A percentile compares a stretch with the other conserved stretches of the same genome.
phyloP scores from a whole-genome alignment of 306 rosid species.

The Inga leiocalycina region DNA sequence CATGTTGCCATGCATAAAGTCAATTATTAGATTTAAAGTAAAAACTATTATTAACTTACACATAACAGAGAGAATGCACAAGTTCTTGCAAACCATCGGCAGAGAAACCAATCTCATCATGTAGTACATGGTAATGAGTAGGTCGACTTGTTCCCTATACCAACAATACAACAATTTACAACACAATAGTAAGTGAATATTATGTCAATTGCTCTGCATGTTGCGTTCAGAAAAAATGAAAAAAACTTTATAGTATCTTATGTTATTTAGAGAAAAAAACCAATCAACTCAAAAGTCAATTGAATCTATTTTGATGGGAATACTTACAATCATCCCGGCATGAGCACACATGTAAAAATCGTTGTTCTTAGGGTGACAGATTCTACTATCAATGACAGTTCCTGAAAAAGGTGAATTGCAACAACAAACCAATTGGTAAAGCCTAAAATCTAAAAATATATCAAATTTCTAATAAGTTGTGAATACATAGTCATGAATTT shows the following conservation, averaged over 20 bases:
- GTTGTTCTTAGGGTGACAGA: conserved; percentile 41
- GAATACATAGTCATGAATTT: neutral
- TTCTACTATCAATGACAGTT: conserved; percentile 38
- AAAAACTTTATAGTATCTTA: too few relatives aligned
- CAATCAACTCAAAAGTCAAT: neutral
- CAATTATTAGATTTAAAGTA: neutral
- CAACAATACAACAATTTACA: neutral
- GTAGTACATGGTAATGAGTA: conserved; percentile 46
- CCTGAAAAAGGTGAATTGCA: conserved; percentile 29
- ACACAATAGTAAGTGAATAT: neutral
- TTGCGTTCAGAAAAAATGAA: neutral
- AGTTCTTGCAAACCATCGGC: conserved; percentile 43
- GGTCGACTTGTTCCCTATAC: conserved; percentile 50
- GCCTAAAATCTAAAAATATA: neutral
- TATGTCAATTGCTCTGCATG: neutral
- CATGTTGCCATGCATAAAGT: too few relatives aligned
- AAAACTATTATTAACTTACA: conserved; percentile 43
- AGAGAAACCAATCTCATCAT: conserved; percentile 47
- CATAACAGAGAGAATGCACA: conserved; percentile 45
- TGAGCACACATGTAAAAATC: conserved; percentile 54
- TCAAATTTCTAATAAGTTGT: neutral
- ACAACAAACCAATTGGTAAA: neutral
- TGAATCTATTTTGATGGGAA: conserved; percentile 9
- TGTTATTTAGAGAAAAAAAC: neutral
- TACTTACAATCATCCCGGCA: conserved; percentile 44